Conservation (phyloP, 2,329 filamentous ascomycete species). For the Cercospora brassicicola region DNA sequence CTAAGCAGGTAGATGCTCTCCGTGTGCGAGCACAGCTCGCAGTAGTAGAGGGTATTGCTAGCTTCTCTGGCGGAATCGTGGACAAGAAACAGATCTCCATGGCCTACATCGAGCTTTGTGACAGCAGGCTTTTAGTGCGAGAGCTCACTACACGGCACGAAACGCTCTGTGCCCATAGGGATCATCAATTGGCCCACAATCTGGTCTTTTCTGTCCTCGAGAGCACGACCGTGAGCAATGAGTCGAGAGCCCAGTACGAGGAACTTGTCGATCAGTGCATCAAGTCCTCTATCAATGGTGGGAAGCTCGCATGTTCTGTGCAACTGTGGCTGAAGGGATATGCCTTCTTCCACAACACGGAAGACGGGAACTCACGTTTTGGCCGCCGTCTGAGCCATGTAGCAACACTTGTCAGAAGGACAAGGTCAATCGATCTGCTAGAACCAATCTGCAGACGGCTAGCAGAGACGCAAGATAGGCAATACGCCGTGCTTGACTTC, state of each 20-base stretch:
- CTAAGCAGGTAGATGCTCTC: background rate
- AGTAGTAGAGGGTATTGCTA: background rate
- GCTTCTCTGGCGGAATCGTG: background rate
- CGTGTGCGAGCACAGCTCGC: background rate
- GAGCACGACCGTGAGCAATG: background rate
- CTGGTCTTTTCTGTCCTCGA: background rate
- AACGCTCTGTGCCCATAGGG: background rate
- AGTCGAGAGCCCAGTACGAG: background rate
- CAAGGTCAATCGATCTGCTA: background rate
- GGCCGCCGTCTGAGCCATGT: background rate
- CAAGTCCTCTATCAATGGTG: background rate
- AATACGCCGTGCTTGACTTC: background rate
- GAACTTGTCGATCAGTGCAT: background rate
- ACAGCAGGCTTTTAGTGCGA: background rate
- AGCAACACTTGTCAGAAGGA: background rate
- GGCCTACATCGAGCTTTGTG: background rate
- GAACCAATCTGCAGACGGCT: background rate
- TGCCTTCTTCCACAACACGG: background rate
- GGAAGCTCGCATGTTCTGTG: background rate
- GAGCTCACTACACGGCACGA: background rate
- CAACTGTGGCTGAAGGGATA: background rate
- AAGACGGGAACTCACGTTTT: background rate
- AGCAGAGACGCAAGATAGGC: background rate
- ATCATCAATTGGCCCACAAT: background rate
- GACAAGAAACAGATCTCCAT: background rate